Percentiles rank a stretch among this genome's conserved stretches.
Evolutionary conservation across 768 basidiomycete genomes (phyloP).

Genomic region (Suillus subaureus): DNA sequence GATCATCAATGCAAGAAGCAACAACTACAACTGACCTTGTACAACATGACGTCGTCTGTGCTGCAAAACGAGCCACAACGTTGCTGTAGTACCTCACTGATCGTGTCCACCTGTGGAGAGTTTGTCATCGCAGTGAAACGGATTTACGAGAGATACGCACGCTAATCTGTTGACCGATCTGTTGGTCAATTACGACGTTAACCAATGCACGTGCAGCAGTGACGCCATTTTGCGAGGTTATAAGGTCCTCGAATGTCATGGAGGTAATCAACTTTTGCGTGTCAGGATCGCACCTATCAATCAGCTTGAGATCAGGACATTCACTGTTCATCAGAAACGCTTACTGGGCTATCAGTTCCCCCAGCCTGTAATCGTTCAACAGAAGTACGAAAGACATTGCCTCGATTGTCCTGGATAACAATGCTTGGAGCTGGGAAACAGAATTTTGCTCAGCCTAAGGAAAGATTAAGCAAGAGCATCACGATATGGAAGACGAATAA

Average conservation of each 20-base stretch:
- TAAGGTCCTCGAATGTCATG: slow-evolving; percentile 84
- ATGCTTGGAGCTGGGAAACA: slow-evolving; percentile 70
- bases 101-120: slow-evolving; percentile 80
- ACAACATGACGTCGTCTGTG: slow-evolving; percentile 95
- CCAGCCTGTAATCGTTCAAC: slow-evolving; percentile 86
- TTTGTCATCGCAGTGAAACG: slow-evolving; percentile 11
- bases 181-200: slow-evolving; percentile 95
- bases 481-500: slow-evolving; percentile 27
- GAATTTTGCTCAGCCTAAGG: slow-evolving; percentile 78
- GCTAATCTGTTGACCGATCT: slow-evolving; percentile 95
- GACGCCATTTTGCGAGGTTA: slow-evolving; percentile 84
- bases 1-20: slow-evolving; percentile 3
- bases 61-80: slow-evolving; percentile 98
- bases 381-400: slow-evolving; percentile 93
- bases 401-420: slow-evolving; percentile 87
- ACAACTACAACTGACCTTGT: slow-evolving; percentile 65
- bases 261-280: slow-evolving; percentile 67
- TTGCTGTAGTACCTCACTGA: slow-evolving; percentile 92
- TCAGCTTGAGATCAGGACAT: slow-evolving; percentile 13
- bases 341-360: slow-evolving; percentile 82
- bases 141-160: slow-evolving; percentile 45
- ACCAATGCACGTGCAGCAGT: slow-evolving; percentile 89
- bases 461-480: slow-evolving; percentile 16
- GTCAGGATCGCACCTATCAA: slow-evolving; percentile 66
- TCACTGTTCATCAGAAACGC: slow-evolving; percentile 23